These are phyloP conservation scores for Plasmodium berghei DNA, from an alignment of 169 alveolate species.

Conservation along the genomic window DNA sequence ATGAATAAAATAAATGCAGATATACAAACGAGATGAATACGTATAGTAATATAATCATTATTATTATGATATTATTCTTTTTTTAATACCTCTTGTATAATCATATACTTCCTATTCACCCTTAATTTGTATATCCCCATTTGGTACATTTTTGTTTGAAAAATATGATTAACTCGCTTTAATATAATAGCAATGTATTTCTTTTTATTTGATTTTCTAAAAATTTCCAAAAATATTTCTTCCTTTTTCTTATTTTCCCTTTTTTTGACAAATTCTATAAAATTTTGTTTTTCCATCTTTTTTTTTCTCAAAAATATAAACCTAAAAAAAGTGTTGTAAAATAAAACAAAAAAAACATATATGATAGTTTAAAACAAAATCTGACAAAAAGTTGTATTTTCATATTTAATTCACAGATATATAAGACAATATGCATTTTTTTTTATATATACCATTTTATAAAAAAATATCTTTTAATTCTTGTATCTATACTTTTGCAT, in stretches of 20 bases:
- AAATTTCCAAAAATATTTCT: constrained; percentile 25
- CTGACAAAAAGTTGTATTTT: background rate
- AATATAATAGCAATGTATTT: constrained; percentile 7
- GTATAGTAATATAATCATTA: background rate
- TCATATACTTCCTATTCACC: constrained; percentile 3
- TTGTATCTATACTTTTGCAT: background rate
- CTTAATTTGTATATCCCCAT: constrained; percentile 6
- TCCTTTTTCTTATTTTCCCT: constrained; percentile 31
- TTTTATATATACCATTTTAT: constrained; percentile 7
- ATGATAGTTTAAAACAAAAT: background rate
- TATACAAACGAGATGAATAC: background rate
- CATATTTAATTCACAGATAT: background rate
- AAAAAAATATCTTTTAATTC: constrained; percentile 12
- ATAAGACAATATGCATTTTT: background rate
- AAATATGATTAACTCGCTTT: constrained; percentile 14
- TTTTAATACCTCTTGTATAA: constrained; percentile 30
- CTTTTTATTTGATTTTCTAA: constrained; percentile 20
- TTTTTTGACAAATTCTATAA: constrained; percentile 1
- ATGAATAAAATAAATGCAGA: background rate
- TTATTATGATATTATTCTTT: background rate
- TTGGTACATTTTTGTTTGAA: constrained; percentile 14
- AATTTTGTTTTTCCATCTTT: constrained; percentile 20
- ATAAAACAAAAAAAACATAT: background rate
- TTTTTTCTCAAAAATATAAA: background rate
- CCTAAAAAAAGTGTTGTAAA: constrained; percentile 7